Conservation (phyloP, 1,139 yeast species). For the Candida tetrigidarum region DNA sequence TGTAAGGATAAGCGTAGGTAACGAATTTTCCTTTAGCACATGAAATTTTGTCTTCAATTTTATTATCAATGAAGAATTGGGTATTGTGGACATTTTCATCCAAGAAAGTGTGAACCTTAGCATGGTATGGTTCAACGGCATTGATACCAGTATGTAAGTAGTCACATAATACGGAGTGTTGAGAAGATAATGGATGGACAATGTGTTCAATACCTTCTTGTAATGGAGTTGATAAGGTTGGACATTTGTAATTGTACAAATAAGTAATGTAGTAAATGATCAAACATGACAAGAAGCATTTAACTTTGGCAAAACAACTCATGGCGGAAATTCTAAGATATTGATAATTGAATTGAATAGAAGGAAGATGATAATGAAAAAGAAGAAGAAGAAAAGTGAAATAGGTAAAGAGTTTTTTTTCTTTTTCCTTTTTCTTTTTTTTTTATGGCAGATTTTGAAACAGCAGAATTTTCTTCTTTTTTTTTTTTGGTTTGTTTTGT, state of each 20-base stretch:
- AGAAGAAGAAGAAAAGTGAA: background rate
- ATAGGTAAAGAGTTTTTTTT: background rate
- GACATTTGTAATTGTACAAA: slow-evolving; percentile 47
- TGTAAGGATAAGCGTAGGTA: slow-evolving; percentile 29
- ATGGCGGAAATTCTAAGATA: slow-evolving; percentile 4
- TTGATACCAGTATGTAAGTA: slow-evolving; percentile 34
- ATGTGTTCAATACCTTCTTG: slow-evolving; percentile 31
- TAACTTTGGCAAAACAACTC: slow-evolving; percentile 23
- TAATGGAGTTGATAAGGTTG: slow-evolving; percentile 31
- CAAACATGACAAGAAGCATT: slow-evolving; percentile 31
- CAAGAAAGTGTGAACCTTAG: slow-evolving; percentile 31
- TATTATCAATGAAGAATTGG: slow-evolving; percentile 37
- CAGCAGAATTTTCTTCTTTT: background rate
- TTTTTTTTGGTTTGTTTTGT: background rate
- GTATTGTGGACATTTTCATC: slow-evolving; percentile 43
- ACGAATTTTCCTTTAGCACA: slow-evolving; percentile 21
- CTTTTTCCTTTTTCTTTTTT: background rate
- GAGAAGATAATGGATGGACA: slow-evolving; percentile 45
- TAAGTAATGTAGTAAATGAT: slow-evolving; percentile 40
- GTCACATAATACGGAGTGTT: slow-evolving; percentile 34
- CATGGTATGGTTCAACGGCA: slow-evolving; percentile 37
- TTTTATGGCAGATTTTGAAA: no score
- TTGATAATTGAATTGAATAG: slow-evolving; percentile 1
- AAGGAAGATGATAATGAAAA: background rate
- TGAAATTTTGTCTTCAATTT: slow-evolving; percentile 34